Evolutionary conservation across 2,329 filamentous ascomycete species (phyloP).

Genomic region (Plectosphaerella cucumerina): DNA sequence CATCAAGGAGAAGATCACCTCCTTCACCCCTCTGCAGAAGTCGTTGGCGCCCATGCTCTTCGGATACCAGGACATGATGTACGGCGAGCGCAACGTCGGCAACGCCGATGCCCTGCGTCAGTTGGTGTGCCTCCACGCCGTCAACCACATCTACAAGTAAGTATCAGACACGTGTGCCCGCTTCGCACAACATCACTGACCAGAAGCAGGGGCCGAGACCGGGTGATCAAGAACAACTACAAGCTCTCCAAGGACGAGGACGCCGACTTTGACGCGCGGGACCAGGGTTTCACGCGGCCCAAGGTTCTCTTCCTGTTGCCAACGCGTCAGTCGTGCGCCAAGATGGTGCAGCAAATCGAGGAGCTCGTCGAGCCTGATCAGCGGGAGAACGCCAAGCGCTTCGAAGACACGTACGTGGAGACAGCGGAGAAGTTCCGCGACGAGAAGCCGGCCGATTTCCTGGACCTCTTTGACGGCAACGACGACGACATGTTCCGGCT

Average conservation of each 20-base stretch:
- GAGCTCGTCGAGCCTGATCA: slow-evolving; percentile 77
- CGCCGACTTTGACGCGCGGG: slow-evolving; percentile 69
- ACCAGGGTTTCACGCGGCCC: slow-evolving; percentile 93
- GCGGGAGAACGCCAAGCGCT: slow-evolving; percentile 91
- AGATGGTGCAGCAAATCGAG: slow-evolving; percentile 72
- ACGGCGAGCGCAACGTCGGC: slow-evolving; percentile 64
- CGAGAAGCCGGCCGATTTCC: slow-evolving; percentile 81
- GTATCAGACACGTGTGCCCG: slow-evolving; percentile 14
- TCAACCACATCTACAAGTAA: slow-evolving; percentile 89
- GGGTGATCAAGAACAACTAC: slow-evolving; percentile 87
- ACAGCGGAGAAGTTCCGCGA: slow-evolving; percentile 64
- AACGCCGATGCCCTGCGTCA: slow-evolving; percentile 68
- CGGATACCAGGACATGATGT: slow-evolving; percentile 76
- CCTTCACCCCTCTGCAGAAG: slow-evolving; percentile 60
- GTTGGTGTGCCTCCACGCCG: slow-evolving; percentile 72
- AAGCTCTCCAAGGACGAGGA: slow-evolving; percentile 65
- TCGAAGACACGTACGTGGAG: slow-evolving; percentile 76
- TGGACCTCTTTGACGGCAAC: slow-evolving; percentile 86
- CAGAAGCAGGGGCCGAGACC: slow-evolving; percentile 67
- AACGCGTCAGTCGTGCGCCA: slow-evolving; percentile 80
- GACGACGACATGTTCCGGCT: slow-evolving; percentile 96
- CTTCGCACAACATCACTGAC: slow-evolving; percentile 10
- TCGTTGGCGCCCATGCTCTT: slow-evolving; percentile 70
- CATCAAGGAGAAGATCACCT: slow-evolving; percentile 47
- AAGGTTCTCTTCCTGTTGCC: slow-evolving; percentile 90